These are phyloP conservation scores for Xanthoconium purpureum DNA, from an alignment of 768 basidiomycete genomes.

Conservation along the genomic window DNA sequence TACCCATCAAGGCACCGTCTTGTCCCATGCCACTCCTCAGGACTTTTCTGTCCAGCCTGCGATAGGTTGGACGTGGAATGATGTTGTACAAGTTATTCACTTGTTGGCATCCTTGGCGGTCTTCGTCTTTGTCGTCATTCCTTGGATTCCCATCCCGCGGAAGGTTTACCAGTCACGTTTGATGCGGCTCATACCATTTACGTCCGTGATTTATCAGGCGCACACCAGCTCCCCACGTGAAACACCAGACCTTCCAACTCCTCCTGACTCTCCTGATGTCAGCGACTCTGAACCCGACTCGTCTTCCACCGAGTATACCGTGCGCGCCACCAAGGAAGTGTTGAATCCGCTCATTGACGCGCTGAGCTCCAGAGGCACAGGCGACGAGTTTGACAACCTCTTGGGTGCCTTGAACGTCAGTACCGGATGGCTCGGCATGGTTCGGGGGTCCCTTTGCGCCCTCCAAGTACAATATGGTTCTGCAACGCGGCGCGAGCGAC, in stretches of 20 bases:
- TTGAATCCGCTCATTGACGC: slow-evolving; percentile 24
- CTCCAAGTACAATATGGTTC: neutral
- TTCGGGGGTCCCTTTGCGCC: slow-evolving; percentile 26
- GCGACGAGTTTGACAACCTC: slow-evolving; percentile 39
- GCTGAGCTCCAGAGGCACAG: slow-evolving; percentile 35
- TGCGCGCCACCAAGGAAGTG: slow-evolving; percentile 16
- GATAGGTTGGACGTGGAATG: slow-evolving; percentile 44
- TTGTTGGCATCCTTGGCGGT: slow-evolving; percentile 62
- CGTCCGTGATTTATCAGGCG: slow-evolving; percentile 7
- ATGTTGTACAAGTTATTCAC: slow-evolving; percentile 62
- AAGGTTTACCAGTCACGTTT: slow-evolving; percentile 23
- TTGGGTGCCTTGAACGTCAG: slow-evolving; percentile 39
- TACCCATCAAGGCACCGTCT: slow-evolving; percentile 57
- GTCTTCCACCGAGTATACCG: slow-evolving; percentile 27
- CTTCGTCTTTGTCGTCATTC: slow-evolving; percentile 52
- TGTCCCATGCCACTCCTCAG: slow-evolving; percentile 37
- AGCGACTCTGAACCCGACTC: slow-evolving; percentile 31
- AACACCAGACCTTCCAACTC: slow-evolving; percentile 24
- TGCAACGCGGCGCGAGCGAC: slow-evolving; percentile 38
- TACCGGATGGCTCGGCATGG: slow-evolving; percentile 36
- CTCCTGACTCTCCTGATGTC: slow-evolving; percentile 24
- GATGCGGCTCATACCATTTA: slow-evolving; percentile 28
- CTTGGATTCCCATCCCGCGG: slow-evolving; percentile 38
- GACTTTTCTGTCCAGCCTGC: slow-evolving; percentile 17
- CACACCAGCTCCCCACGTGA: slow-evolving; percentile 1